Base-by-base conservation (phyloP, 305 asterid species). In the Plantago coronopus region DNA sequence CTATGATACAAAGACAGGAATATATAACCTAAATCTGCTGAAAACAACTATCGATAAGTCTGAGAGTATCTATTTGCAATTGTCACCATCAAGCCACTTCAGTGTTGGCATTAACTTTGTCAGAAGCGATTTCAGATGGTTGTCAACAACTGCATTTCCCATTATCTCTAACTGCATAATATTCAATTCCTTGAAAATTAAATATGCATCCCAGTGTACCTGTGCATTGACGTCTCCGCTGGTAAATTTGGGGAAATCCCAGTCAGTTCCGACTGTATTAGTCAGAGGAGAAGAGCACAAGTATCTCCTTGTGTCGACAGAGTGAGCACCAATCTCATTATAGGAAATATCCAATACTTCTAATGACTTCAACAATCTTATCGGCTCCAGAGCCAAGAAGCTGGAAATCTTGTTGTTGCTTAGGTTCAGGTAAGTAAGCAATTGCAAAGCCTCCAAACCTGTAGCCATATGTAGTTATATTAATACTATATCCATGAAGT, bases 401-500 rank as follows among this genome's bases (percentile, higher is more conserved):
- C 90, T 89, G 75, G 78, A 44, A 55, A 93, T 65, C 56, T 62
- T 80, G 72, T 93, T 93, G 76, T 81, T 71, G 69, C 86, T 77
- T 5, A 89, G 85, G 20, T 89, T 93, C 79, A 89, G 74, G 76
- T 82, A 83, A 54, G 86, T 74, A 61, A 93, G 96, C 63, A 85
- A 83, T 68, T 85, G 99, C 87, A 93, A 70, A 59, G 86, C 78
- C 79, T 89, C 97, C 88, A 93, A 72, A 46, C 97, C 97, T 91
- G 84, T 72, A 23, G 31, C 43, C 57, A 50, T 65, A 64, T 51
- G 19, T 17, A 68, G 57, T 18, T 16, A 27, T 19, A 2, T 27
- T 25, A 31, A 42, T 62, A 46, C 22, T 59, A 22, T 7, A 48
- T n/a, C 50, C 15, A 15, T 12, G 3, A 57, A 45, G 38, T 61